phyloP scores from a whole-genome alignment of 2,329 filamentous ascomycete genomes.

The Cladosporium sp. region DNA sequence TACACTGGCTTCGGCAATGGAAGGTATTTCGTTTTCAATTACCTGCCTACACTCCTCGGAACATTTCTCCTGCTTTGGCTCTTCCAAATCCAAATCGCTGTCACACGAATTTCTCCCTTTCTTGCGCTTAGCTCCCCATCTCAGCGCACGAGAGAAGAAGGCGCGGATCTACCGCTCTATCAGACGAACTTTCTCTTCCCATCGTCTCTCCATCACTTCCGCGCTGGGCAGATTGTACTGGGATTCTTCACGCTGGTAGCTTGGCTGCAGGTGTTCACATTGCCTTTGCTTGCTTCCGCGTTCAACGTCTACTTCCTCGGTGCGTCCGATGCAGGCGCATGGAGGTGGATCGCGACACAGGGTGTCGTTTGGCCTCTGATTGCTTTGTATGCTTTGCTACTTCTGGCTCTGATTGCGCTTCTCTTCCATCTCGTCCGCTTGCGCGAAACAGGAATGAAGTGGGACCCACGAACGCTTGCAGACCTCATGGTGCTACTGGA shows the following conservation, averaged over 20 bases:
- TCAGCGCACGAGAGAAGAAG: constrained; percentile 54
- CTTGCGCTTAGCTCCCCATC: constrained; percentile 66
- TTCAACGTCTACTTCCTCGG: constrained; percentile 65
- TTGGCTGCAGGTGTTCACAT: constrained; percentile 73
- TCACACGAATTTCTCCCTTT: constrained; percentile 75
- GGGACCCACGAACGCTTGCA: constrained; percentile 78
- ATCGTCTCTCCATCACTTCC: constrained; percentile 47
- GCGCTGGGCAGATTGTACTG: constrained; percentile 62
- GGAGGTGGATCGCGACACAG: constrained; percentile 76
- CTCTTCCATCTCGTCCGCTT: constrained; percentile 58
- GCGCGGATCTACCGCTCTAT: constrained; percentile 59
- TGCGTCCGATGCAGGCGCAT: constrained; percentile 53
- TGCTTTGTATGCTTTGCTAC: constrained; percentile 64
- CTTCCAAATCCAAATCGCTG: constrained; percentile 66
- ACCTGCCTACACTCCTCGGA: constrained; percentile 74
- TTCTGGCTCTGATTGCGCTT: constrained; percentile 54
- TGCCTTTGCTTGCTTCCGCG: constrained; percentile 73
- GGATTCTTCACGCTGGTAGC: constrained; percentile 61
- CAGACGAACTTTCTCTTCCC: constrained; percentile 65
- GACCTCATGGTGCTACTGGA: constrained; percentile 75
- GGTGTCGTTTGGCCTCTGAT: constrained; percentile 74
- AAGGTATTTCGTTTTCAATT: constrained; percentile 80
- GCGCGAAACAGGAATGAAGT: constrained; percentile 67
- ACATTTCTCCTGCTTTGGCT: constrained; percentile 69
- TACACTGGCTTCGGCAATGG: constrained; percentile 66